These are phyloP conservation scores for Rhinocladiella similis DNA, from an alignment of 2,329 filamentous ascomycete species.

Conservation along the genomic window DNA sequence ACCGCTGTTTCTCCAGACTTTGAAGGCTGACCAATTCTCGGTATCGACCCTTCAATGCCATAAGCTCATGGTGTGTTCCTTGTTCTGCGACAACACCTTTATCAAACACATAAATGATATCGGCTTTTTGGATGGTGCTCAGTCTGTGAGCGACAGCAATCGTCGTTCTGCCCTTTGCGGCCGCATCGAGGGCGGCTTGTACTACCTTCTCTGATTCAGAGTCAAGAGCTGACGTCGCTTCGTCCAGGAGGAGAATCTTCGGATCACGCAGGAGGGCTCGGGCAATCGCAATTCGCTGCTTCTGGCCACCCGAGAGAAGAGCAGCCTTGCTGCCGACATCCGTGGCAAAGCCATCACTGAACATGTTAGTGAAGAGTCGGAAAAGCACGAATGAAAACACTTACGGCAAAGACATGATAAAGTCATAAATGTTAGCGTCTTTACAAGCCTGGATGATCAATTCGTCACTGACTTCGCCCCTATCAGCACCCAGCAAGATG, in stretches of 20 bases:
- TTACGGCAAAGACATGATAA: slow-evolving; percentile 77
- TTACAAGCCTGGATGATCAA: slow-evolving; percentile 76
- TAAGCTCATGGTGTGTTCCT: slow-evolving; percentile 74
- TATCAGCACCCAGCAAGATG: slow-evolving; percentile 73
- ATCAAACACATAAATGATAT: slow-evolving; percentile 96
- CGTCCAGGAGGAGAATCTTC: slow-evolving; percentile 79
- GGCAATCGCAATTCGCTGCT: slow-evolving; percentile 92
- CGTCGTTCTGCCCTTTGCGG: slow-evolving; percentile 81
- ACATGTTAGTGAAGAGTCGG: slow-evolving; percentile 31
- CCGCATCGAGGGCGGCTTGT: slow-evolving; percentile 75
- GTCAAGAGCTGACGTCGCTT: slow-evolving; percentile 62
- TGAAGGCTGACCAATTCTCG: slow-evolving; percentile 78
- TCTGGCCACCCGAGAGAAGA: slow-evolving; percentile 86
- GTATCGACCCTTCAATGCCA: slow-evolving; percentile 63
- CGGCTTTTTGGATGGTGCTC: slow-evolving; percentile 90
- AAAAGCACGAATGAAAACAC: slow-evolving; percentile 30
- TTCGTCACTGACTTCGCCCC: slow-evolving; percentile 68
- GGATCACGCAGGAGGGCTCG: slow-evolving; percentile 88
- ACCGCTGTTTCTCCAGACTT: slow-evolving; percentile 63
- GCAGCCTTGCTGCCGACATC: slow-evolving; percentile 83
- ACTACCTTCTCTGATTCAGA: slow-evolving; percentile 53
- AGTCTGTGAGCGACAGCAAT: slow-evolving; percentile 92
- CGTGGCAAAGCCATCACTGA: slow-evolving; percentile 75
- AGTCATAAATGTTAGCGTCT: slow-evolving; percentile 90
- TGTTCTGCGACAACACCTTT: slow-evolving; percentile 81